Evolutionary conservation across 2,329 filamentous ascomycete species (phyloP).

Genomic region (Epicoccum sorghinum): DNA sequence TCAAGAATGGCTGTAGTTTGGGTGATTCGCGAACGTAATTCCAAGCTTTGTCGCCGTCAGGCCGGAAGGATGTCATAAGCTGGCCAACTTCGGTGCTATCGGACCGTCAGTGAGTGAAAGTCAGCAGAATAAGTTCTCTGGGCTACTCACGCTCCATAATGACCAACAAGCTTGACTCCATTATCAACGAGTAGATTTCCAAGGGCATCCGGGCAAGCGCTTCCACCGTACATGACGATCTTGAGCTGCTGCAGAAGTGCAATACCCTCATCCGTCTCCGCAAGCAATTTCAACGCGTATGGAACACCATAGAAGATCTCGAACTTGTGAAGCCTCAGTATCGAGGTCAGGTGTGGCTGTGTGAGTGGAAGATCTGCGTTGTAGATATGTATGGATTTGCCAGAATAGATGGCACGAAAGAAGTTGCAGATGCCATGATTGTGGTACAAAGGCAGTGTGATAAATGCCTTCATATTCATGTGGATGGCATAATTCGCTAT

Average conservation of each 20-base stretch:
- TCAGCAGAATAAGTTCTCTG: not conserved
- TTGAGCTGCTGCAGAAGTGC: constrained; percentile 55
- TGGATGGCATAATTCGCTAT: constrained; percentile 29
- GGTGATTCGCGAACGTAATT: constrained; percentile 60
- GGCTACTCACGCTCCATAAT: constrained; percentile 61
- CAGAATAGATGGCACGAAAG: constrained; percentile 31
- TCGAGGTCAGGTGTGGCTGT: constrained; percentile 21
- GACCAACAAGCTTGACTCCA: constrained; percentile 62
- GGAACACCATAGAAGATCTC: constrained; percentile 69
- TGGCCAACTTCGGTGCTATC: constrained; percentile 65
- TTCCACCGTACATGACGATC: constrained; percentile 64
- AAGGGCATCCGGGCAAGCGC: constrained; percentile 63
- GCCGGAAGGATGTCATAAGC: constrained; percentile 66
- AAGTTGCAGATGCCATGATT: constrained; percentile 38
- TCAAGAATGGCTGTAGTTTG: constrained; percentile 52
- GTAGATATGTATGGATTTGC: constrained; percentile 34
- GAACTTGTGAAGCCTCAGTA: constrained; percentile 39
- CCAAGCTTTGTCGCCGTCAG: constrained; percentile 62
- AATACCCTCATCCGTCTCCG: constrained; percentile 64
- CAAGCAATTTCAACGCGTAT: constrained; percentile 67
- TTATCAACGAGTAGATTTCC: constrained; percentile 59
- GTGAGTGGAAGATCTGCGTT: constrained; percentile 35
- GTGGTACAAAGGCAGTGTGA: constrained; percentile 32
- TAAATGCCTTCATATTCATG: constrained; percentile 32
- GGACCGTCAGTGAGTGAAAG: not conserved